phyloP scores from a whole-genome alignment of 257 asterid species.

The Paulownia fortunei region DNA sequence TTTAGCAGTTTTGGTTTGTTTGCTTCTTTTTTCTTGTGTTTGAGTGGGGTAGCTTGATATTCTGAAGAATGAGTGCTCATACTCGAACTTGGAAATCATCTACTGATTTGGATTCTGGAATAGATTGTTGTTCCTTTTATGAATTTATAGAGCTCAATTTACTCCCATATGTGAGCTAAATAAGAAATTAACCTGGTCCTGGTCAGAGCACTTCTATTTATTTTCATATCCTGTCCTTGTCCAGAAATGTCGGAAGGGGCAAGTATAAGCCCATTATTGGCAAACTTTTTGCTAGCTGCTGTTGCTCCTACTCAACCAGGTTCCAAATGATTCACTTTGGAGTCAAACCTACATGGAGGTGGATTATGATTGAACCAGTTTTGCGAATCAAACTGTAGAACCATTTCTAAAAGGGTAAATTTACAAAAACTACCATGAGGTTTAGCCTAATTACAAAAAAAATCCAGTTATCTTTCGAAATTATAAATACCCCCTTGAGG shows the following conservation, averaged over 20 bases:
- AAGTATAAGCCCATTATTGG: not conserved
- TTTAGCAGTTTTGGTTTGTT: constrained; percentile 13
- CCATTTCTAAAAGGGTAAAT: no score
- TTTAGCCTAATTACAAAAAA: no score
- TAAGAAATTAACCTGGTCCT: not conserved
- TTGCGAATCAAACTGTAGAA: not conserved
- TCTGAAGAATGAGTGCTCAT: not conserved
- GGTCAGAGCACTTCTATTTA: not conserved
- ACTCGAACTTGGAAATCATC: not conserved
- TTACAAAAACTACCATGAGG: no score
- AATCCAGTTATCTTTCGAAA: no score
- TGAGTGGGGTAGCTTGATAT: constrained; percentile 16
- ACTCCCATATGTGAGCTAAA: constrained; percentile 6
- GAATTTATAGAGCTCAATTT: not conserved
- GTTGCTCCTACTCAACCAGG: not conserved
- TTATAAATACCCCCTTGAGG: no score
- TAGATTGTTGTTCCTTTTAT: not conserved
- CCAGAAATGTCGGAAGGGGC: not conserved
- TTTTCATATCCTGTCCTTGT: not conserved
- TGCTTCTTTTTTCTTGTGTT: not conserved
- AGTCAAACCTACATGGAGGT: not conserved
- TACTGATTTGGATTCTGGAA: not conserved
- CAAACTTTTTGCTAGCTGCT: not conserved
- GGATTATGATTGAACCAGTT: not conserved
- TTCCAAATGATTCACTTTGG: constrained; percentile 4